These are phyloP conservation scores for Colletotrichum trifolii DNA, from an alignment of 2,329 filamentous ascomycete genomes.

Conservation along the genomic window DNA sequence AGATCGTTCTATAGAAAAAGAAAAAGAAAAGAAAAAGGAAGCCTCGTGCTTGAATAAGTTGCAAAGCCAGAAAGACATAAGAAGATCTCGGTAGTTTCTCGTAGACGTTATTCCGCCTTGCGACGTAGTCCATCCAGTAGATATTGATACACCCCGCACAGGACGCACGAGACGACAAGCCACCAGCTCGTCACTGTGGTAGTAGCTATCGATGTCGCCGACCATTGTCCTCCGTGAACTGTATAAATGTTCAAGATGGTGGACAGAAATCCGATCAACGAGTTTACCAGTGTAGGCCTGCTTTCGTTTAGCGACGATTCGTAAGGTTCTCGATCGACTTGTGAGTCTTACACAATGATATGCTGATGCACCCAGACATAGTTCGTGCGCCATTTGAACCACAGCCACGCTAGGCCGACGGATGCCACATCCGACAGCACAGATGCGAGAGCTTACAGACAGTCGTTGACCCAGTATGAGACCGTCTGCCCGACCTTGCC, in stretches of 20 bases:
- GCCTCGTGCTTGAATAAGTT: no score
- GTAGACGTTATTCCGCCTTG: not conserved
- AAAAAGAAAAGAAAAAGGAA: no score
- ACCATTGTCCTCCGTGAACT: slow-evolving; percentile 8
- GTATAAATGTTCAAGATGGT: slow-evolving; percentile 20
- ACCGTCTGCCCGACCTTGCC: not conserved
- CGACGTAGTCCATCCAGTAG: not conserved
- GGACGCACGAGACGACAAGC: slow-evolving; percentile 6
- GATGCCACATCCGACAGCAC: slow-evolving; percentile 7
- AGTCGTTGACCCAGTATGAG: slow-evolving; percentile 2
- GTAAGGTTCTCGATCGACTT: not conserved
- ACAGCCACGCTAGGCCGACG: slow-evolving; percentile 14
- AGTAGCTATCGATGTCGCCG: not conserved
- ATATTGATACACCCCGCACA: slow-evolving; percentile 6
- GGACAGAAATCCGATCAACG: slow-evolving; percentile 10
- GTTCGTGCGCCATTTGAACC: not conserved
- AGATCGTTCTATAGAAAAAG: no score
- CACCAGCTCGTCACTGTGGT: slow-evolving; percentile 5
- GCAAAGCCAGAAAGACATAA: no score
- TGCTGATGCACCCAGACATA: slow-evolving; percentile 9
- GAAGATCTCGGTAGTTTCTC: not conserved
- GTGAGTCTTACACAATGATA: not conserved
- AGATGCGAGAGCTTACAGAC: slow-evolving; percentile 4
- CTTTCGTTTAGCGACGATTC: not conserved
- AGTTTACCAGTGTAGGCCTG: slow-evolving; percentile 13